Base-by-base conservation (phyloP, 2,329 filamentous ascomycete genomes). In the Neonectria hederae region DNA sequence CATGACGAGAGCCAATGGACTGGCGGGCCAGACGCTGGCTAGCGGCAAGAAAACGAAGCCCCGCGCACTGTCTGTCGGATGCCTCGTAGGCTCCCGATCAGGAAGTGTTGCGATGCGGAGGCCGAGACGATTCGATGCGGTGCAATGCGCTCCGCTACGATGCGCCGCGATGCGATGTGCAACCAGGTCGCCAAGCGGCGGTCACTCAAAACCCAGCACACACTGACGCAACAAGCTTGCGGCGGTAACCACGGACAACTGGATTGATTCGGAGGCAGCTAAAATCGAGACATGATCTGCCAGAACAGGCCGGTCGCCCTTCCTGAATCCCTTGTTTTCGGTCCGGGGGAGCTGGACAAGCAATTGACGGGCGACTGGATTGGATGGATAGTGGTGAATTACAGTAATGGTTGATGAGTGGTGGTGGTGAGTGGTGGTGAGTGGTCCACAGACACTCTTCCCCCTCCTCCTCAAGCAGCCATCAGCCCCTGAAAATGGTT, bases 221-320 rank as follows among this genome's bases (percentile, higher is more conserved):
- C n/a, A n/a, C n/a, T n/a, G n/a, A n/a, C 14, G 24, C 28, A 49
- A 24, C 19, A 49, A 21, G 43, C 21, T 57, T n/a, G 35, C 26
- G 45, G 52, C 45, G 59, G 59, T 62, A 46, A 56, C 59, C 48
- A 51, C 48, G 48, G 28, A 32, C 28, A 32, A 30, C 26, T 42
- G 59, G 46, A 58, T 58, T 66, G 64, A 55, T 73, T 73, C 62
- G 71, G 51, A 72, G 21, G 54, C 45, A 60, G 59, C 62, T 67
- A 69, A 59, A 70, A 73, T 74, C 72, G 76, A 81, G 78, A 81
- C 80, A 81, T 80, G 76, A 76, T 76, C 76, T 76, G 74, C 75
- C 76, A 71, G 71, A 70, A 43, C 49, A 54, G 35, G 35, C 45
- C 48, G 57, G 21, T 28, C 17, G 28, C 48, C 49, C 38, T 58